A percentile compares a stretch with the other conserved stretches of the same genome.
Evolutionary conservation across 805 yeast genomes (phyloP).

Genomic region (Yarrowia sp.): DNA sequence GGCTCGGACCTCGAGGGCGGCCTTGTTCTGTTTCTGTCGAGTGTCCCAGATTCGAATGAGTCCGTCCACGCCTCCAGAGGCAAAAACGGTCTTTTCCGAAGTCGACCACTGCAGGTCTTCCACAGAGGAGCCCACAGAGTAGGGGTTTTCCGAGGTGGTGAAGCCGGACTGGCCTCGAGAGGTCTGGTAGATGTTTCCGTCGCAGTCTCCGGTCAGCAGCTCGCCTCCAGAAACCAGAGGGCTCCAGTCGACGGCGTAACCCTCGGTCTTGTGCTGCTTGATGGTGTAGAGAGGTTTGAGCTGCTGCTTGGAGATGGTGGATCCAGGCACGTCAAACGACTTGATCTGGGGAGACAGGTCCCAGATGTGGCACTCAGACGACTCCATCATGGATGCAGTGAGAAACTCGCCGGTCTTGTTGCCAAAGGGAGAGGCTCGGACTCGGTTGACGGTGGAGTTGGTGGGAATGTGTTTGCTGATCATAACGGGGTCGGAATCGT

Average conservation of each 20-base stretch:
- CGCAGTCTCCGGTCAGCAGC: constrained; percentile 80
- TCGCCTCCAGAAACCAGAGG: constrained; percentile 78
- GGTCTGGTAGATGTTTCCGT: constrained; percentile 79
- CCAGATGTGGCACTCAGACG: constrained; percentile 82
- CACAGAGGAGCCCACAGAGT: constrained; percentile 61
- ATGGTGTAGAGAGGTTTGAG: constrained; percentile 82
- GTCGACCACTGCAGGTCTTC: constrained; percentile 98
- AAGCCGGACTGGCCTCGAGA: constrained; percentile 70
- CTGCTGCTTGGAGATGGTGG: constrained; percentile 66
- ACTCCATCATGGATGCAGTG: constrained; percentile 84
- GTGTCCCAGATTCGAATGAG: constrained; percentile 94
- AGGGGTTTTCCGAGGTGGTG: constrained; percentile 83
- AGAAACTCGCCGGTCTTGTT: constrained; percentile 70
- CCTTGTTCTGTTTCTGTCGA: constrained; percentile 84
- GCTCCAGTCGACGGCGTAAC: constrained; percentile 96
- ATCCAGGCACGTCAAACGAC: constrained; percentile 88
- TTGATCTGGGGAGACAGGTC: constrained; percentile 76
- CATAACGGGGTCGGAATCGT: constrained; percentile 71
- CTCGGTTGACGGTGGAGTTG: constrained; percentile 80
- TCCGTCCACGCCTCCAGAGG: constrained; percentile 93
- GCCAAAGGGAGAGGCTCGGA: constrained; percentile 79
- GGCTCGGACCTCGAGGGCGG: constrained; percentile 81
- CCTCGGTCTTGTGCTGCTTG: constrained; percentile 90
- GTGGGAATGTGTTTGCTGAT: constrained; percentile 79
- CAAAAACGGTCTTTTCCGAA: constrained; percentile 87